A percentile compares a stretch with the other conserved stretches of the same genome.
Evolutionary conservation across 495 filamentous ascomycete species (phyloP).

Genomic region (Lepidopterella palustris): DNA sequence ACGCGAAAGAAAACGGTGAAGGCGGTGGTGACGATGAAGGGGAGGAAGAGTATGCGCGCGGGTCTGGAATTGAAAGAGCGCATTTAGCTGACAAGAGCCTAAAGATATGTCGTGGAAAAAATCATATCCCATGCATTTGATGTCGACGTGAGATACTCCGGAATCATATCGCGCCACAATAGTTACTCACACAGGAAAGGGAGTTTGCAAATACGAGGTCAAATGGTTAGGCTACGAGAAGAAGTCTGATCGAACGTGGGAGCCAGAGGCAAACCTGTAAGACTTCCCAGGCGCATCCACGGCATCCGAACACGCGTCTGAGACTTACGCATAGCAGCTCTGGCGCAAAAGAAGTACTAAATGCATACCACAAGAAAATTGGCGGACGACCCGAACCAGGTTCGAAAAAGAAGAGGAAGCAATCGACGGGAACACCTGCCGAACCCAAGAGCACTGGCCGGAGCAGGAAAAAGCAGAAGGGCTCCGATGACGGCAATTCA

Average conservation of each 20-base stretch:
- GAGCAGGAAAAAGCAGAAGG: slow-evolving; percentile 4
- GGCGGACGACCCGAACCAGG: slow-evolving; percentile 48
- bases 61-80: not conserved
- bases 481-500: not conserved
- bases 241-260: slow-evolving; percentile 51
- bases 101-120: slow-evolving; percentile 56
- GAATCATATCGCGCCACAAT: not conserved
- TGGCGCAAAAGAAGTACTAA: slow-evolving; percentile 48
- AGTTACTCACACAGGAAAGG: slow-evolving; percentile 10
- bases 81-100: slow-evolving; percentile 32
- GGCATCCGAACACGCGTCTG: not conserved
- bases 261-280: slow-evolving; percentile 52
- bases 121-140: slow-evolving; percentile 47
- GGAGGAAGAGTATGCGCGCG: slow-evolving; percentile 37
- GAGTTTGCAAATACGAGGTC: slow-evolving; percentile 39
- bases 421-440: slow-evolving; percentile 18
- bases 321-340: slow-evolving; percentile 26
- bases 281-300: slow-evolving; percentile 29
- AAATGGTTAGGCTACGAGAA: slow-evolving; percentile 62
- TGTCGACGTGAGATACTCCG: slow-evolving; percentile 33
- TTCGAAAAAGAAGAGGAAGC: slow-evolving; percentile 24
- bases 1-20: slow-evolving; percentile 33
- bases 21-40: slow-evolving; percentile 41
- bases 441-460: slow-evolving; percentile 17
- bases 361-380: slow-evolving; percentile 49